Conservation (phyloP, 2,329 filamentous ascomycete species). For the Sordariomycetes sp. region DNA sequence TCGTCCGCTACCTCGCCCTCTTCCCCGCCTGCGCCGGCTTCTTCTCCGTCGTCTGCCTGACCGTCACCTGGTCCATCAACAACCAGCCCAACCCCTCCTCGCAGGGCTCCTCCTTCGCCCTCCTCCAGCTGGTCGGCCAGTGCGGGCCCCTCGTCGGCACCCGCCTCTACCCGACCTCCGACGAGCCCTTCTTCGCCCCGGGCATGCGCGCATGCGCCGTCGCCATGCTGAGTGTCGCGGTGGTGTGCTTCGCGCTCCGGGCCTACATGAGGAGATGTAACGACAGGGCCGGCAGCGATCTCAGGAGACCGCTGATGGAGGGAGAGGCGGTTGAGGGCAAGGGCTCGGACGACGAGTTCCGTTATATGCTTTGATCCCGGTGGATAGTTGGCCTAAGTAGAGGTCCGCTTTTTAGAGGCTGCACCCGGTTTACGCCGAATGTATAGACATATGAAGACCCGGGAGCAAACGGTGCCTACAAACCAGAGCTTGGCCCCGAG, state of each 20-base stretch:
- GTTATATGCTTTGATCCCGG: not conserved
- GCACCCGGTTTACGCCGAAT: not conserved
- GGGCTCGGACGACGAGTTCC: not conserved
- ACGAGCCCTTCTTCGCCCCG: slow-evolving; percentile 49
- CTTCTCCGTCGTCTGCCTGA: slow-evolving; percentile 73
- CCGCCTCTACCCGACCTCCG: slow-evolving; percentile 48
- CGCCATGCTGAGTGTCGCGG: slow-evolving; percentile 52
- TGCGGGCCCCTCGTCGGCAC: slow-evolving; percentile 65
- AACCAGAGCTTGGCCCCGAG: not conserved
- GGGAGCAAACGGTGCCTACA: not conserved
- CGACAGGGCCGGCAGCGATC: slow-evolving; percentile 18
- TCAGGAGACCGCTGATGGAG: not conserved
- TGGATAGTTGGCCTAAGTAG: not conserved
- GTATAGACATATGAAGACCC: not conserved
- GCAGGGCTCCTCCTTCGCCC: slow-evolving; percentile 66
- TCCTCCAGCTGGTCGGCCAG: slow-evolving; percentile 75
- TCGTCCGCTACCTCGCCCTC: slow-evolving; percentile 59
- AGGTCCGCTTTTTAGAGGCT: not conserved
- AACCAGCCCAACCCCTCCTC: slow-evolving; percentile 63
- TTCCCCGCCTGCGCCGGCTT: slow-evolving; percentile 74
- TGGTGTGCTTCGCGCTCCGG: slow-evolving; percentile 42
- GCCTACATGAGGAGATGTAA: slow-evolving; percentile 43
- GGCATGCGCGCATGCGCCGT: slow-evolving; percentile 54
- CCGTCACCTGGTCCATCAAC: slow-evolving; percentile 83
- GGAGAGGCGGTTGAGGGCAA: not conserved